A percentile compares a stretch with the other conserved stretches of the same genome.
Evolutionary conservation across 495 filamentous ascomycete species (phyloP).

Genomic region (Daldinia childiae): DNA sequence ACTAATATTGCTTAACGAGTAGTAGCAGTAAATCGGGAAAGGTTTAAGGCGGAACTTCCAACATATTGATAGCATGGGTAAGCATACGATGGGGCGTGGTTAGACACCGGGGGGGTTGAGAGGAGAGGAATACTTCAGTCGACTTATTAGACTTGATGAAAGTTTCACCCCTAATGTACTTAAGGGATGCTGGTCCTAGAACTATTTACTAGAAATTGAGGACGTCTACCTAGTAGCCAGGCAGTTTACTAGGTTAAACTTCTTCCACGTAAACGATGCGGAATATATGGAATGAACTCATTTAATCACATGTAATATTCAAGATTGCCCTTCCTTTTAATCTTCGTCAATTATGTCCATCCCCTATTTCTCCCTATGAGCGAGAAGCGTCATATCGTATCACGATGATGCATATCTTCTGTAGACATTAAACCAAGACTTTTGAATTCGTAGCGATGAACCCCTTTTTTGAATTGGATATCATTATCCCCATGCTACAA

Average conservation of each 20-base stretch:
- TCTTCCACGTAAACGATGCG: no score
- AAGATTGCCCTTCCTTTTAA: neutral
- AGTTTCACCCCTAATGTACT: neutral
- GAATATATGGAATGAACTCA: neutral
- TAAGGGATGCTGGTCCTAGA: neutral
- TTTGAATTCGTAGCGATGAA: neutral
- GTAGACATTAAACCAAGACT: neutral
- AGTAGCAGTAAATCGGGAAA: neutral
- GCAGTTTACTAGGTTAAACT: no score
- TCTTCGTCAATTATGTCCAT: neutral
- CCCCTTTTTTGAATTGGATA: conserved; percentile 1
- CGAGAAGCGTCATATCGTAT: neutral
- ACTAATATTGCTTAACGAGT: neutral
- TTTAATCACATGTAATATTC: neutral
- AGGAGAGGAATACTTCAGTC: neutral
- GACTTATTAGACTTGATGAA: neutral
- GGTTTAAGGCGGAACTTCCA: neutral
- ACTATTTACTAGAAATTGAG: neutral
- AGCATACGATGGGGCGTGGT: neutral
- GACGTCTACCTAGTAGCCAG: neutral
- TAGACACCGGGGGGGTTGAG: neutral
- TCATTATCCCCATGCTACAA: neutral
- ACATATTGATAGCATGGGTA: neutral
- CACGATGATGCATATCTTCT: neutral
- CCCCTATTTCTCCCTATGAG: neutral